Base-by-base conservation (phyloP, 768 basidiomycete species). In the Clathrus columnatus region DNA sequence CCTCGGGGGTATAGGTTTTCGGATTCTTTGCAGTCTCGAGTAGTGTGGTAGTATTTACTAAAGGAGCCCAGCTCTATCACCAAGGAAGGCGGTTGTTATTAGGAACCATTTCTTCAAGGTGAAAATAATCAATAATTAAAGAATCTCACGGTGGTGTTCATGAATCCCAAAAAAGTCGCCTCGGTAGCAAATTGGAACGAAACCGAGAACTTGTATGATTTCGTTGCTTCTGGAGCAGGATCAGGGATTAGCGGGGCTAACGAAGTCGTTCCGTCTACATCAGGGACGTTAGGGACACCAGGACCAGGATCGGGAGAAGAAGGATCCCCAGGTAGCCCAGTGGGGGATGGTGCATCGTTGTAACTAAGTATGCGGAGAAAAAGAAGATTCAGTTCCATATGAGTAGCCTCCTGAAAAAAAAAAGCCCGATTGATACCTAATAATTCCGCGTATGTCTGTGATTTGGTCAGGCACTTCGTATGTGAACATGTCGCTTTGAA, bases 401-500 rank as follows among this genome's bases (percentile, higher is more conserved):
- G 7, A 29, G 16, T 11, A 46, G 20, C 24, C 41, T n/a, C 10
- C 27, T 3, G 28, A 46, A 20, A 36, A 23, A 52, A 52, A 4
- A 18, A n/a, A 21, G 26, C 10, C 47, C 20, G 45, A 32, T n/a
- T 4, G 24, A 18, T 46, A 57, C 49, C 49, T 7, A 5, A 57
- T 26, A 26, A 57, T 27, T 11, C 57, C 57, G 14, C 24, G n/a
- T 5, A 44, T 36, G 48, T 56, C 57, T 20, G 48, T 36, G 41
- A 50, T 59, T 17, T 41, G 48, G 24, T 24, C 45, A 32, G 51
- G 47, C 24, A 27, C 47, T 41, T 41, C 29, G 48, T 49, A 57
- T 26, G 63, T 67, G 62, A 69, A 71, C 64, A 69, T 69, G 47
- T 62, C 63, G 45, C 54, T 62, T 46, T 73, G 72, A 59, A 75